Evolutionary conservation across 345 rosid species (phyloP).

Genomic region (Brassica rapa): DNA sequence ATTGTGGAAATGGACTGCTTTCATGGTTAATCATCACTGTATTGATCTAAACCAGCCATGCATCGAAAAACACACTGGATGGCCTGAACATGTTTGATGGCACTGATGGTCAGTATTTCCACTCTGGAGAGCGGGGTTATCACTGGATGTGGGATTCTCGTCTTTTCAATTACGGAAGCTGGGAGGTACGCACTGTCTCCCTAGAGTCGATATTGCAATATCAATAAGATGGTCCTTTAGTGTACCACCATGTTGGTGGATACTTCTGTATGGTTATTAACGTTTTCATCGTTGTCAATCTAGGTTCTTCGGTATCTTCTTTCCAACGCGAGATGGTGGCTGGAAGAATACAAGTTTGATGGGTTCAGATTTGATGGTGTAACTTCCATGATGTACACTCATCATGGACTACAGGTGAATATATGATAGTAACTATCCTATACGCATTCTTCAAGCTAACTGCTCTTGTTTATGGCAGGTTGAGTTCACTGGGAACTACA

Average conservation of each 20-base stretch:
- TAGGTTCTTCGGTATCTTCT: conserved; percentile 87
- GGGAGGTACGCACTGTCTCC: conserved; percentile 64
- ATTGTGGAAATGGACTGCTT: not conserved
- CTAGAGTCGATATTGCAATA: conserved; percentile 8
- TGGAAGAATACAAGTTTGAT: conserved; percentile 91
- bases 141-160: conserved; percentile 99
- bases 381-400: conserved; percentile 98
- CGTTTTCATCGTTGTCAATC: not conserved
- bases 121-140: conserved; percentile 81
- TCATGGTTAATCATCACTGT: not conserved
- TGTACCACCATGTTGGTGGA: conserved; percentile 21
- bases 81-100: conserved; percentile 98
- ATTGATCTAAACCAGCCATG: conserved; percentile 60
- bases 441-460: conserved; percentile 16
- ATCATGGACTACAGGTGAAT: conserved; percentile 88
- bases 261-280: not conserved
- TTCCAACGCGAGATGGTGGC: conserved; percentile 99
- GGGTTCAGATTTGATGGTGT: conserved; percentile 99
- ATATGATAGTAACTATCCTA: conserved; percentile 1
- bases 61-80: conserved; percentile 88
- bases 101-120: conserved; percentile 87
- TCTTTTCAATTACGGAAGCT: conserved; percentile 93
- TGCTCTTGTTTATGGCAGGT: conserved; percentile 50
- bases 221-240: conserved; percentile 1
- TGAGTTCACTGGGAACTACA: conserved; percentile 85